Conservation (phyloP, 768 basidiomycete species). For the Agrocybe praecox region DNA sequence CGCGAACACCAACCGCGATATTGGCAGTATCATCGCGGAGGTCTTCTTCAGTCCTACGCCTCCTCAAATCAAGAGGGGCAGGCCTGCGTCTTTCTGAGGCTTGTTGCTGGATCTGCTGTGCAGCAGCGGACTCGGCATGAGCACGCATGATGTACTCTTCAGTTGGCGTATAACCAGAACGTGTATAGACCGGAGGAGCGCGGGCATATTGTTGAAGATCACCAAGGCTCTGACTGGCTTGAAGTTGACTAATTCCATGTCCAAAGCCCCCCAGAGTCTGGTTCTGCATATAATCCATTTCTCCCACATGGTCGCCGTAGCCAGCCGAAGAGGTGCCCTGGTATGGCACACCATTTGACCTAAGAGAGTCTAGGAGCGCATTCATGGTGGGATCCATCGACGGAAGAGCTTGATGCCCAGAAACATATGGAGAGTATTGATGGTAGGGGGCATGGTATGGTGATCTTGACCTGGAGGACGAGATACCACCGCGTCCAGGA, state of each 20-base stretch:
- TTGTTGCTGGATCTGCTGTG: constrained; percentile 13
- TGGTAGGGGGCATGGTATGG: constrained; percentile 17
- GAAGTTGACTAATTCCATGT: constrained; percentile 6
- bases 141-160: constrained; percentile 72
- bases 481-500: constrained; percentile 21
- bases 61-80: constrained; percentile 34
- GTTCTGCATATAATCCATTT: constrained; percentile 11
- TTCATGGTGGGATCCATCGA: constrained; percentile 39
- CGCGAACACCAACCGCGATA: constrained; percentile 43
- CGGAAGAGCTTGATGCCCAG: constrained; percentile 9
- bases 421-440: constrained; percentile 17
- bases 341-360: constrained; percentile 22
- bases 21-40: constrained; percentile 23
- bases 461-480: constrained; percentile 17
- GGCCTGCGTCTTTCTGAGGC: constrained; percentile 31
- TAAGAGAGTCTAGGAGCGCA: constrained; percentile 36
- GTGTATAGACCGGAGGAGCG: constrained; percentile 25
- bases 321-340: constrained; percentile 8
- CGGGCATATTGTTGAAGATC: constrained; percentile 20
- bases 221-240: constrained; percentile 19
- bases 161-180: constrained; percentile 63
- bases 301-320: constrained; percentile 1
- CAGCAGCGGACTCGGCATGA: constrained; percentile 36
- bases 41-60: constrained; percentile 21
- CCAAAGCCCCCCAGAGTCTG: constrained; percentile 2